Base-by-base conservation (phyloP, 805 yeast species). In the Kuraishia ogatae region DNA sequence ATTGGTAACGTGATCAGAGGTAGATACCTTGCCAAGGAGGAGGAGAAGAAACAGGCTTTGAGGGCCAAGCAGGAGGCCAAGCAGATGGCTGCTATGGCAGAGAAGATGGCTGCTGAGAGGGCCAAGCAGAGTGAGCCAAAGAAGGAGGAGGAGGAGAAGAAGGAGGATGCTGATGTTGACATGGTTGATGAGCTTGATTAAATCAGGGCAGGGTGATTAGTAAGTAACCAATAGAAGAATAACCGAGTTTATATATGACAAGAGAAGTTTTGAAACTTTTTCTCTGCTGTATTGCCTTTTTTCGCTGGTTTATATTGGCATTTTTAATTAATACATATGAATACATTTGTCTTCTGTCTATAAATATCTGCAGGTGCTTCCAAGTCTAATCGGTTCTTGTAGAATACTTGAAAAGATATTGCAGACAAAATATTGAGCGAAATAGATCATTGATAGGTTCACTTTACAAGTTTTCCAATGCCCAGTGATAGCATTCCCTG, bases 1-100 rank as follows among this genome's bases (percentile, higher is more conserved):
- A 78, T 85, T 64, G 99, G 99, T 73, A 93, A 94, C 81, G 77
- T 94, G 63, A 90, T 94, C 75, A 88, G 85, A 78, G 98, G 97
- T 67, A 86, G 99, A 78, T 94, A 89, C 79, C 76, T 86, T 64
- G 89, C 92, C 60, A 90, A 93, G 76, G 89, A 92, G 73, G 97
- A 94, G 78, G 97, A 94, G 76, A 88, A 89, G 80, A 87, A 86
- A 75, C 96, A 91, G 76, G 89, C 94, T 65, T 74, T 79, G 66
- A 85, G 89, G 76, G 82, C 90, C 62, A 89, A 89, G 75, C 85
- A 85, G 73, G 97, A 91, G 77, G 92, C 96, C 62, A 81, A 83
- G 62, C 89, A 86, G 70, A 87, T 85, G 73, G 84, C 86, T 65
- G 87, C 83, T 62, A 80, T 87, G 82, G 90, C 93, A 62, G 93